Evolutionary conservation across 495 filamentous ascomycete genomes (phyloP).

Genomic region (Bombardia bombarda): DNA sequence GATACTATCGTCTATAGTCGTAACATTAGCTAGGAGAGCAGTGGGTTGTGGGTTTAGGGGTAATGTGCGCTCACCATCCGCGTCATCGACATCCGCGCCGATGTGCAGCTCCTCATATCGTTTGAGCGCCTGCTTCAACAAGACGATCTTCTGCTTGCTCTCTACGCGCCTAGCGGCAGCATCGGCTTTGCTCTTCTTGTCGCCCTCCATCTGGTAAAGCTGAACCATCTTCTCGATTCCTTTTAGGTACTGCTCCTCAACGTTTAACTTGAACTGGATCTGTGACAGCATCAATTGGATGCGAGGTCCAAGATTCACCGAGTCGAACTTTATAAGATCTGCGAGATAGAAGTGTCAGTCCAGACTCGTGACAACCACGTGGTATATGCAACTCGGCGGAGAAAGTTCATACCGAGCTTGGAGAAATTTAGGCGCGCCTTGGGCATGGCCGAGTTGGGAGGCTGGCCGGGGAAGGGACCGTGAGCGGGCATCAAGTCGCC

Average conservation of each 20-base stretch:
- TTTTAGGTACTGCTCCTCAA: conserved; percentile 98
- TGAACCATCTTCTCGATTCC: conserved; percentile 99
- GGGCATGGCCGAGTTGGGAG: conserved; percentile 58
- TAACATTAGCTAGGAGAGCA: conserved; percentile 10
- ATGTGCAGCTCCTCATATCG: conserved; percentile 97
- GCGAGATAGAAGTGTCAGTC: too few relatives aligned
- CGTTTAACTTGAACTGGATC: conserved; percentile 96
- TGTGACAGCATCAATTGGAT: conserved; percentile 99
- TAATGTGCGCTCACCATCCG: conserved; percentile 60
- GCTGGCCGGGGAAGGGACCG: conserved; percentile 70
- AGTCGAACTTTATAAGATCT: conserved; percentile 99
- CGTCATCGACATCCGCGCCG: conserved; percentile 78
- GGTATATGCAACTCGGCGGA: neutral
- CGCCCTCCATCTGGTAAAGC: conserved; percentile 96
- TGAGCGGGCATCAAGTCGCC: conserved; percentile 75
- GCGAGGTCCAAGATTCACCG: conserved; percentile 85
- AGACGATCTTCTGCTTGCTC: conserved; percentile 94
- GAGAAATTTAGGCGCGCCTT: conserved; percentile 83
- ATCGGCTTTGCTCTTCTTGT: conserved; percentile 88
- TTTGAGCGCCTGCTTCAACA: conserved; percentile 91
- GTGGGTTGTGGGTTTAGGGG: neutral
- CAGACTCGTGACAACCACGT: too few relatives aligned
- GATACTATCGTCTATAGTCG: conserved; percentile 76
- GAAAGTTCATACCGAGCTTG: conserved; percentile 69
- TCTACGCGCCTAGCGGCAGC: conserved; percentile 83